Percentiles rank a stretch among this genome's conserved stretches.
Evolutionary conservation across 2,329 filamentous ascomycete species (phyloP).

Genomic region (Cladosporium sp.): DNA sequence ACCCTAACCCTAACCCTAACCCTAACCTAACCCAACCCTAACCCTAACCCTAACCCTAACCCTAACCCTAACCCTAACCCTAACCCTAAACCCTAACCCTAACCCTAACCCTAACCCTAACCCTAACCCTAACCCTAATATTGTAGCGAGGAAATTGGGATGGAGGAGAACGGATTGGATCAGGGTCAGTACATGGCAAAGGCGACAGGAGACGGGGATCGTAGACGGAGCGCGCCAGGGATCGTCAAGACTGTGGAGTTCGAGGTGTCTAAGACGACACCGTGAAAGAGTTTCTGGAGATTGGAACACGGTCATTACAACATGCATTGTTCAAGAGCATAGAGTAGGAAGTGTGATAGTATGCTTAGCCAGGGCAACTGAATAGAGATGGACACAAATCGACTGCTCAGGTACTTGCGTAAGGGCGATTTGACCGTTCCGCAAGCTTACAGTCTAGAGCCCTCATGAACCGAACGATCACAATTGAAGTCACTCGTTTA

Average conservation of each 20-base stretch:
- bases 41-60: too few species aligned
- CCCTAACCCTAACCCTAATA: too few species aligned
- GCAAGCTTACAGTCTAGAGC: too few species aligned
- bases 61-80: too few species aligned
- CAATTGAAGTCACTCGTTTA: not conserved
- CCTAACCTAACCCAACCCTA: too few species aligned
- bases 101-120: too few species aligned
- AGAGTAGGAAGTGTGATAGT: not conserved
- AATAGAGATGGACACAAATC: too few species aligned
- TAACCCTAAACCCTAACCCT: too few species aligned
- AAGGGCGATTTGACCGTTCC: too few species aligned
- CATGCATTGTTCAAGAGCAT: not conserved
- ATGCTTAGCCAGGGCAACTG: not conserved
- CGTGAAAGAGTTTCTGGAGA: not conserved
- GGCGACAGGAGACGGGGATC: not conserved
- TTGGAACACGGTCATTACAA: not conserved
- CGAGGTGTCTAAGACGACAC: not conserved
- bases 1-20: too few species aligned
- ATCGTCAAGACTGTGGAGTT: not conserved
- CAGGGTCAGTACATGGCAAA: not conserved
- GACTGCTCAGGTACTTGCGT: too few species aligned
- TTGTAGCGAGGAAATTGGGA: not conserved
- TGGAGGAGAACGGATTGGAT: not conserved
- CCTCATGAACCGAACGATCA: too few species aligned
- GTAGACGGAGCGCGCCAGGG: not conserved